Evolutionary conservation across 2,329 filamentous ascomycete species (phyloP).

Genomic region (Colletotrichum aenigma): DNA sequence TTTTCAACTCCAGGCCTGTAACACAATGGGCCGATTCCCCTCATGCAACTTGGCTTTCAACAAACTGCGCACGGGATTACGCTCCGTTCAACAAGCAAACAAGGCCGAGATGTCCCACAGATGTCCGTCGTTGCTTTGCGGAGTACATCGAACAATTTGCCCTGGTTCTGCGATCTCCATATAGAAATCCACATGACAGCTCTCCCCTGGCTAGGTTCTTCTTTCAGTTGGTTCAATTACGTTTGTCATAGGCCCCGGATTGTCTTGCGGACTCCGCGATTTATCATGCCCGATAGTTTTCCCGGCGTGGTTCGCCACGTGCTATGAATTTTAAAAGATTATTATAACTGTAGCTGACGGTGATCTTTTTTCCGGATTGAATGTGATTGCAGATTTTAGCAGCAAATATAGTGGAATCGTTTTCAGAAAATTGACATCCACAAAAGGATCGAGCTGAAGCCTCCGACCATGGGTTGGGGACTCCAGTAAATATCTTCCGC

Average conservation of each 20-base stretch:
- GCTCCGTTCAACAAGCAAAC: not conserved
- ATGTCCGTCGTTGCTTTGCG: not conserved
- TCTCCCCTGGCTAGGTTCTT: not conserved
- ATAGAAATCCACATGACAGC: not conserved
- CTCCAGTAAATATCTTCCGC: not conserved
- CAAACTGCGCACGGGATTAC: not conserved
- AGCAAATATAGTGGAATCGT: not conserved
- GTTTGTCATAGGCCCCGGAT: not conserved
- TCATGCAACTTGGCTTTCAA: not conserved
- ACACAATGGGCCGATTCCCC: not conserved
- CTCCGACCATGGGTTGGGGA: not conserved
- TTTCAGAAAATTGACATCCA: not conserved
- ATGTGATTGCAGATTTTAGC: not conserved
- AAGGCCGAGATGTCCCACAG: not conserved
- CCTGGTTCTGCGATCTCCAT: not conserved
- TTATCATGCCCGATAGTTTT: not conserved
- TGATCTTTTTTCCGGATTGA: not conserved
- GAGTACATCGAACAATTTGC: not conserved
- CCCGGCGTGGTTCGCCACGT: not conserved
- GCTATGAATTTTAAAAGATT: not conserved
- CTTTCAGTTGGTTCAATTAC: not conserved
- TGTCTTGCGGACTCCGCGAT: not conserved
- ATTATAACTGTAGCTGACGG: not conserved
- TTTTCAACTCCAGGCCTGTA: not conserved
- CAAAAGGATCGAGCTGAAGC: not conserved